A percentile compares a stretch with the other conserved stretches of the same genome.
Evolutionary conservation across 371 early-diverging fungal genomes (phyloP).

Genomic region (Syncephalastrum contaminatum): DNA sequence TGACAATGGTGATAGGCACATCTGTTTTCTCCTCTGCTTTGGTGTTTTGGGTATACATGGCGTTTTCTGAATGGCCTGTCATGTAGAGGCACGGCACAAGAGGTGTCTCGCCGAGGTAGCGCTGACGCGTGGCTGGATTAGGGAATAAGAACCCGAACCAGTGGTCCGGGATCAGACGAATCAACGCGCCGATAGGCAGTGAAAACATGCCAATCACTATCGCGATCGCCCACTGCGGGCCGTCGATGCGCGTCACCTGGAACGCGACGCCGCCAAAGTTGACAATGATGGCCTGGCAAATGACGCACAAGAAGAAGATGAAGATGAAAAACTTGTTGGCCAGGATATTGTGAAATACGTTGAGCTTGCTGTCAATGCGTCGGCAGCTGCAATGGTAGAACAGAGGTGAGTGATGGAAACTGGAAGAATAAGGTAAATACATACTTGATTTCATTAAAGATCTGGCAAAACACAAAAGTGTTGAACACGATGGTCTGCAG

Average conservation of each 20-base stretch:
- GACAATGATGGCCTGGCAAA: conserved; percentile 56
- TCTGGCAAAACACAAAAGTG: conserved; percentile 77
- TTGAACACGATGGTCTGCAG: conserved; percentile 72
- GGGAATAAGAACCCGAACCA: conserved; percentile 26
- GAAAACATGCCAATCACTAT: conserved; percentile 61
- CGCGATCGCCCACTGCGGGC: conserved; percentile 65
- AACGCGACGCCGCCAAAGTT: conserved; percentile 60
- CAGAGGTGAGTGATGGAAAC: background rate
- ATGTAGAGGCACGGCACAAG: conserved; percentile 20
- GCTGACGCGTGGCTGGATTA: conserved; percentile 22
- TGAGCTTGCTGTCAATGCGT: conserved; percentile 59
- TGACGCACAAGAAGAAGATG: conserved; percentile 50
- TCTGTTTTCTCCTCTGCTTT: background rate
- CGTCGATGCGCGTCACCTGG: conserved; percentile 42
- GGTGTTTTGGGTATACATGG: background rate
- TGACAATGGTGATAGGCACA: too few relatives aligned
- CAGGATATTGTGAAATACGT: conserved; percentile 49
- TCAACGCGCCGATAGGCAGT: conserved; percentile 64
- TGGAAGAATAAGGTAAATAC: conserved; percentile 4
- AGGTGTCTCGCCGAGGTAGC: conserved; percentile 17
- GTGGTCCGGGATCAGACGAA: conserved; percentile 61
- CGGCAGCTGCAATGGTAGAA: conserved; percentile 50
- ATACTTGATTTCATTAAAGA: conserved; percentile 75
- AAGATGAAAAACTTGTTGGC: conserved; percentile 54
- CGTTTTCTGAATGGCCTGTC: conserved; percentile 16